Conservation (phyloP, 345 rosid genomes). For the Dipteronia dyeriana region DNA sequence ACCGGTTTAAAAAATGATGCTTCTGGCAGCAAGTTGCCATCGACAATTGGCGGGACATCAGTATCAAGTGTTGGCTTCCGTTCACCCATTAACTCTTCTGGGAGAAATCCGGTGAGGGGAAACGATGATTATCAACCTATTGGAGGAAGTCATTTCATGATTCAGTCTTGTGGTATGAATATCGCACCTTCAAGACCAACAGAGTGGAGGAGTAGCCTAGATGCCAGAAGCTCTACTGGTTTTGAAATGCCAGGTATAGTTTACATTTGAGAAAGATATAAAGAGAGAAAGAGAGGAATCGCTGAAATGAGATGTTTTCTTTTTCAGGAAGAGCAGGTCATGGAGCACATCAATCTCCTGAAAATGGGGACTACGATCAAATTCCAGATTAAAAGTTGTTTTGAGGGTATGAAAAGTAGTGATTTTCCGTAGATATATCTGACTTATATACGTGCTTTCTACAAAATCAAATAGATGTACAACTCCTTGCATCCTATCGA, state of each 20-base stretch:
- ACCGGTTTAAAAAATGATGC: conserved; percentile 49
- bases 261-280: background rate
- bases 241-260: conserved; percentile 59
- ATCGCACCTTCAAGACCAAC: conserved; percentile 38
- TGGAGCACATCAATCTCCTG: conserved; percentile 54
- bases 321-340: conserved; percentile 53
- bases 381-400: conserved; percentile 38
- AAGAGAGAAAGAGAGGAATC: conserved; percentile 1
- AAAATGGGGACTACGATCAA: conserved; percentile 63
- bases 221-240: conserved; percentile 36
- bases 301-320: conserved; percentile 16
- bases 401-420: background rate
- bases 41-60: conserved; percentile 52
- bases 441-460: conserved; percentile 23
- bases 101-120: conserved; percentile 45
- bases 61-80: conserved; percentile 43
- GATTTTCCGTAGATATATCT: conserved; percentile 2
- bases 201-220: conserved; percentile 54
- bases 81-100: conserved; percentile 47
- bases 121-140: conserved; percentile 47
- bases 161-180: conserved; percentile 52
- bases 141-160: conserved; percentile 54
- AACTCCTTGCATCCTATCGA: conserved; percentile 28
- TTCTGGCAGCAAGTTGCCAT: conserved; percentile 51
- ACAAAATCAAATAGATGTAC: conserved; percentile 28